phyloP scores from a whole-genome alignment of 495 filamentous ascomycete genomes.

The Xylaria flabelliformis region DNA sequence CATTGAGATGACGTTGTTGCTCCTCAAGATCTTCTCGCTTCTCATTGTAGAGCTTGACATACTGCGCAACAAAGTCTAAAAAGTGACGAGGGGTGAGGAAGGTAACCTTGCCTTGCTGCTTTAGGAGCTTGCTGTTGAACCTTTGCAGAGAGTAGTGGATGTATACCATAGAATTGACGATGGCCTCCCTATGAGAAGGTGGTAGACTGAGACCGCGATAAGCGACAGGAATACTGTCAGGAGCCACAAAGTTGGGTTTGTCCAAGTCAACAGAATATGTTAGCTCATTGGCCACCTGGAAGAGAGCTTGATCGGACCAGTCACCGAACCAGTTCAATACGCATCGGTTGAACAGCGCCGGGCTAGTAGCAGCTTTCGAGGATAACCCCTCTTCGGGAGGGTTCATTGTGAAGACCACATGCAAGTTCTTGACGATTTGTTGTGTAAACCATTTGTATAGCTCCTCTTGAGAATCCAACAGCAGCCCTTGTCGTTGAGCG shows the following conservation, averaged over 20 bases:
- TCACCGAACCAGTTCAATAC: constrained; percentile 99
- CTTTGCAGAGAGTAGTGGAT: constrained; percentile 92
- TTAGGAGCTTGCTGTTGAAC: constrained; percentile 87
- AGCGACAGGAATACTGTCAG: constrained; percentile 88
- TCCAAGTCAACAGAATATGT: constrained; percentile 96
- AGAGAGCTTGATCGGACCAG: constrained; percentile 98
- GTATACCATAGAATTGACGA: constrained; percentile 98
- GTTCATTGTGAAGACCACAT: constrained; percentile 99
- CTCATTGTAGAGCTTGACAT: constrained; percentile 96
- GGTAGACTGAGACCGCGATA: constrained; percentile 86
- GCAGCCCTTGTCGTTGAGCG: constrained; percentile 90
- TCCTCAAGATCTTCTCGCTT: constrained; percentile 98
- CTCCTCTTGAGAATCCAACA: constrained; percentile 97
- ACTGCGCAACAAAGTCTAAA: constrained; percentile 97
- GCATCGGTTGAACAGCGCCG: constrained; percentile 97
- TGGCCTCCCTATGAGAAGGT: constrained; percentile 84
- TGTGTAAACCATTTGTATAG: constrained; percentile 99
- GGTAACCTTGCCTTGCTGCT: constrained; percentile 88
- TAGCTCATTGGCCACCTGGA: constrained; percentile 95
- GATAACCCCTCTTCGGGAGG: constrained; percentile 95
- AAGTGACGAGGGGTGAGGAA: constrained; percentile 97
- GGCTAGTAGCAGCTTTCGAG: constrained; percentile 95
- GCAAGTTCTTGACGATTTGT: constrained; percentile 97
- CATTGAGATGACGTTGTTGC: constrained; percentile 96
- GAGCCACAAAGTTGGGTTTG: constrained; percentile 80